These are phyloP conservation scores for Scenedesmus sp. DNA, from an alignment of 163 green algal species.

Conservation along the genomic window DNA sequence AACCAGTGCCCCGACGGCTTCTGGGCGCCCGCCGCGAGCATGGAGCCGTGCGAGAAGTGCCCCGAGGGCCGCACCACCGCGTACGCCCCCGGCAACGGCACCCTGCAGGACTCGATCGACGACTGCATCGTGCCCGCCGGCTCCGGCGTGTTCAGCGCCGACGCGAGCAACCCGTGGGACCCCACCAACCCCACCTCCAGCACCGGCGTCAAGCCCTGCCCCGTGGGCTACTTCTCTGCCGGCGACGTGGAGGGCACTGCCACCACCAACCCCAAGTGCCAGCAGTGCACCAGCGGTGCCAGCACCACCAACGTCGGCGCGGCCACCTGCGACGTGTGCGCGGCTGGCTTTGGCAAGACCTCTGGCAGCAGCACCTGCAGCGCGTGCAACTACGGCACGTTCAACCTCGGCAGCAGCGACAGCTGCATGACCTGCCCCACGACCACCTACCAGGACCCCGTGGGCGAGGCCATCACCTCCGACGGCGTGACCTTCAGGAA, in stretches of 20 bases:
- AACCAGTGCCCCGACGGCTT: conserved; percentile 2
- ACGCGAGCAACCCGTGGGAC: no score
- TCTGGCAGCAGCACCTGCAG: no score
- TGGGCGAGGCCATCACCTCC: conserved; percentile 11
- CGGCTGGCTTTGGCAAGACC: background rate
- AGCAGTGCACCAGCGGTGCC: background rate
- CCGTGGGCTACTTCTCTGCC: no score
- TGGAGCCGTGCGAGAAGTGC: background rate
- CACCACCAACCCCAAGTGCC: no score
- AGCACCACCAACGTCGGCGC: background rate
- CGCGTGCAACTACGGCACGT: no score
- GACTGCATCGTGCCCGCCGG: no score
- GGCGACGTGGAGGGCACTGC: no score
- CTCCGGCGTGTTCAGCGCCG: no score
- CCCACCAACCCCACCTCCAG: no score
- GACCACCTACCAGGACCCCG: background rate
- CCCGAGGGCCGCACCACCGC: background rate
- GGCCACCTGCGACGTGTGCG: background rate
- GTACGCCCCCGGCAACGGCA: background rate
- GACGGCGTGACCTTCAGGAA: background rate
- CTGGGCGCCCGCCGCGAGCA: background rate
- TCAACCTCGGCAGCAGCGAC: background rate
- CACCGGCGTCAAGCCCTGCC: no score
- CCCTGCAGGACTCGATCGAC: background rate
- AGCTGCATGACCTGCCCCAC: background rate